Base-by-base conservation (phyloP, 495 filamentous ascomycete genomes). In the Talaromyces ruber region DNA sequence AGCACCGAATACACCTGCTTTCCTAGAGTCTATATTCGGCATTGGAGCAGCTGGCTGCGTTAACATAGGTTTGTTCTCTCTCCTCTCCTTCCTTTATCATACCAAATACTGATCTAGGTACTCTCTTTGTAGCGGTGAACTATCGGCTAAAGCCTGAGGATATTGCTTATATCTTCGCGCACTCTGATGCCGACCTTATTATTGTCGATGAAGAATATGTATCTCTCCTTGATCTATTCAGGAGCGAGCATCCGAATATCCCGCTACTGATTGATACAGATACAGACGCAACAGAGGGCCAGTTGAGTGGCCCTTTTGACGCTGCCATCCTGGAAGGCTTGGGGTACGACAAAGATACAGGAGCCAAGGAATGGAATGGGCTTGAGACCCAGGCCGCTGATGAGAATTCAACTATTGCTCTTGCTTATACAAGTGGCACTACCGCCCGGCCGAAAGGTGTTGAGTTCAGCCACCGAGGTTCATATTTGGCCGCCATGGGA, bases 391-490 rank as follows among this genome's bases (percentile, higher is more conserved):
- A 92, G 66, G 79, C 80, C 5, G 72, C 76, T 3, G 79, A 89
- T 68, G 94, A 98, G 70, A 88, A 97, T 64, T 86, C 82, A 63
- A 76, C 87, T 65, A 82, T 98, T 63, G 91, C 93, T n/a, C 75
- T 93, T 62, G 86, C 89, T 11, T 98, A 97, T 75, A 98, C 94
- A 0, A 92, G 88, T 65, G 94, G 94, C 9, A 98, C 94, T 12
- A 98, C 94, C 2, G 90, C 92, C 9, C 83, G 80, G 43, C 94
- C 94, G 2, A 98, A 98, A 71, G 94, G 95, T 28, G 94, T 97
- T 2, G 88, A 96, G 59, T 97, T 87, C 68, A 98, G 92, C 4
- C 88, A 97, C 72, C 83, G 94, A 43, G 88, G 92, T 16, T 84
- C 82, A 14, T 98, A 98, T 71, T 78, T 98, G 8, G 94, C 90